Base-by-base conservation (phyloP, 2,329 filamentous ascomycete genomes). In the Arthrobotrys sphaeroides region DNA sequence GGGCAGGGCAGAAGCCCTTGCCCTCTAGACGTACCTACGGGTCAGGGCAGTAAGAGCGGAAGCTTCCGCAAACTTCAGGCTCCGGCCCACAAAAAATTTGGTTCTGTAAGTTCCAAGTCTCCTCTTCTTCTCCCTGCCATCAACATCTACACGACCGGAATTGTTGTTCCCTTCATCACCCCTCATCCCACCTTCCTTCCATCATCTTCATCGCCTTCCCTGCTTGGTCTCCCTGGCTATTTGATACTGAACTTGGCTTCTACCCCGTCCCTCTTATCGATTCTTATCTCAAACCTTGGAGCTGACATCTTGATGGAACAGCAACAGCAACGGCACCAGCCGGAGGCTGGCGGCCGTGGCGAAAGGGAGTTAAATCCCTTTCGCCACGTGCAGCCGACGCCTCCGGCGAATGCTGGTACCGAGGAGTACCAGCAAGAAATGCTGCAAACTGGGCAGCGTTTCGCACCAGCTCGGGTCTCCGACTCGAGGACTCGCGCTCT, bases 401-500 rank as follows among this genome's bases (percentile, higher is more conserved):
- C 66, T 47, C 66, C 66, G 31, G 31, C 57, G 7, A 57, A 70
- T 51, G 66, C 45, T 28, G 66, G 47, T 18, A 43, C 47, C 3
- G 47, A 72, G 42, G 57, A 64, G 36, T 65, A 28, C 38, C 59
- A 40, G 31, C 59, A 43, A 13, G 66, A 62, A 7, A 55, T 70
- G 43, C 43, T 31, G 47, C 31, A 20, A 7, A 55, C 62, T 22
- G 20, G 33, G 28, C 55, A 38, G 16, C 55, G 66, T 28, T 70
- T 70, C 20, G 45, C 59, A 10, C 55, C 31, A n/a, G n/a, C n/a
- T 61, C 45, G 49, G 55, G 51, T 66, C 1, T 73, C 61, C 38
- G 51, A 61, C 20, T 73, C 60, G 16, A 43, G 62, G 51, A 51
- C 53, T 53, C 40, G 60, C 18, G 69, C 60, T 12, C 42, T 73